These are phyloP conservation scores for Ogataea naganishii DNA, from an alignment of 805 yeast genomes.

Conservation along the genomic window DNA sequence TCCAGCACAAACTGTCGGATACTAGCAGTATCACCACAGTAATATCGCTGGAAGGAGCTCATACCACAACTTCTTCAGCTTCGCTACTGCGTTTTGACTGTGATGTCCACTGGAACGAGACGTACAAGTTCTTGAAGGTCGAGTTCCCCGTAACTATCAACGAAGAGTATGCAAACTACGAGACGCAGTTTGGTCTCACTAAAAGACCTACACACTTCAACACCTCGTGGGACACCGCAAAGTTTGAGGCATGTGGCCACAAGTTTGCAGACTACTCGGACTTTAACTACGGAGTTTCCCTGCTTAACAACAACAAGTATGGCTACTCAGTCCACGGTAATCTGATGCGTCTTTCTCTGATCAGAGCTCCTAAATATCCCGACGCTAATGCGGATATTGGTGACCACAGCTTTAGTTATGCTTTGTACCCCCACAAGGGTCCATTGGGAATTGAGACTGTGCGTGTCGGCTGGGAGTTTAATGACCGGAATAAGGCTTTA, in stretches of 20 bases:
- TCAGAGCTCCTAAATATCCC: constrained; percentile 91
- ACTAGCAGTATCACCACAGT: constrained; percentile 53
- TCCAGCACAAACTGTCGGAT: constrained; percentile 50
- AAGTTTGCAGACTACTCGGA: constrained; percentile 91
- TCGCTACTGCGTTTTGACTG: constrained; percentile 44
- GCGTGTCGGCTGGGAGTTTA: constrained; percentile 70
- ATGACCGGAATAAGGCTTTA: constrained; percentile 33
- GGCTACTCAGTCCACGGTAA: constrained; percentile 96
- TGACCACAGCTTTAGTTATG: constrained; percentile 71
- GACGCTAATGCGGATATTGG: constrained; percentile 96
- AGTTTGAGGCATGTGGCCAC: constrained; percentile 92
- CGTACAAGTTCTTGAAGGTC: constrained; percentile 81
- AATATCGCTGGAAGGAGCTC: constrained; percentile 58
- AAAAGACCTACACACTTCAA: constrained; percentile 91
- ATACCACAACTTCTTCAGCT: constrained; percentile 22
- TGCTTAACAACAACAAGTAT: constrained; percentile 78
- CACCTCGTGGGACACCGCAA: constrained; percentile 94
- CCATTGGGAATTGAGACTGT: constrained; percentile 56
- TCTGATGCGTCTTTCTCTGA: constrained; percentile 71
- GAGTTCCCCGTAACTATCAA: constrained; percentile 87
- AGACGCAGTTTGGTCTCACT: constrained; percentile 89
- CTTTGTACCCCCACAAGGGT: constrained; percentile 77
- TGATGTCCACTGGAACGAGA: constrained; percentile 79
- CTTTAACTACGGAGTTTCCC: constrained; percentile 74
- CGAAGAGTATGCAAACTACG: constrained; percentile 74